Base-by-base conservation (phyloP, 495 filamentous ascomycete species). In the Penicillium atrosanguineum region DNA sequence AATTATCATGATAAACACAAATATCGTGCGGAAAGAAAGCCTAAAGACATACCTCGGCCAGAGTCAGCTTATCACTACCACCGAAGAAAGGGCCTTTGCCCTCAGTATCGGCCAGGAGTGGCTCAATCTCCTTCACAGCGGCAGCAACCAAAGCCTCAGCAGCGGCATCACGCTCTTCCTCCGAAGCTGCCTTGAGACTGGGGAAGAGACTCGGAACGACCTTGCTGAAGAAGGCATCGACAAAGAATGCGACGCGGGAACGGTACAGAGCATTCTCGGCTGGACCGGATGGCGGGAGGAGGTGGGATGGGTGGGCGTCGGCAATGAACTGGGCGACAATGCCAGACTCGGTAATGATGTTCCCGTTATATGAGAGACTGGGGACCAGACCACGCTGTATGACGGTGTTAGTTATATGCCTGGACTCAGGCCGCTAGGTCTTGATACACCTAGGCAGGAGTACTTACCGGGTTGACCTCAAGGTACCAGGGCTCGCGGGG, bases 401-500 rank as follows among this genome's bases (percentile, higher is more conserved):
- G 40, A 4, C 20, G 50, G 40, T 6, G 28, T 55, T 40, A 40
- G 61, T 47, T 5, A 40, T 11, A 42, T 52, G 26, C n/a, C 41
- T 7, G n/a, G 6, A 8, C 4, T 11, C 12, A 6, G 47, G 21
- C 3, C 36, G 36, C 23, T 1, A 34, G 1, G 36, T 26, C 21
- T 19, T 19, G 23, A 37, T 41, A 12, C 6, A 34, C 31, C 11
- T 34, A 23, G 9, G 31, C 31, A 15, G 6, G 8, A 25, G 18
- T 36, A 49, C 61, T 50, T 73, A 85, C 82, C 0, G 89, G 91
- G 72, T 95, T 96, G 65, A 96, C 74, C 44, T 88, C 77, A 4
- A 95, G 81, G 68, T 95, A 95, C 79, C 89, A 91, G n/a, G 82
- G 75, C 45, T 89, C 88, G 9, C 90, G 85, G 0, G 91, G 91